Conservation (phyloP, 257 asterid genomes). For the Mentha longifolia region DNA sequence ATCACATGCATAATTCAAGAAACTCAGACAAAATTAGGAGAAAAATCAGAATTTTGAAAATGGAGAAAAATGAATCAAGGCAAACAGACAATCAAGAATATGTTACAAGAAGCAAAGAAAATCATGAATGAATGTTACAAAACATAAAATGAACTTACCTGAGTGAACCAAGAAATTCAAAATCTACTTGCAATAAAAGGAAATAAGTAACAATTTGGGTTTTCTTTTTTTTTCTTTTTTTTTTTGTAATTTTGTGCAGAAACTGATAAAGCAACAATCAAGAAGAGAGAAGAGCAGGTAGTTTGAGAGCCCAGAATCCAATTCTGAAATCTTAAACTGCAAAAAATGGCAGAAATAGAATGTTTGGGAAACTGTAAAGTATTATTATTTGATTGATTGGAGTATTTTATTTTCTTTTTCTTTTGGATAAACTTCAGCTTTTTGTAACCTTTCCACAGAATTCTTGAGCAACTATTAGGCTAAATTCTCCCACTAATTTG, state of each 20-base stretch:
- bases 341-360: slow-evolving; percentile 14
- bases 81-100: not conserved
- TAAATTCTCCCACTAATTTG: not conserved
- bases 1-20: slow-evolving; percentile 15
- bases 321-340: slow-evolving; percentile 23
- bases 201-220: not conserved
- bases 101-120: not conserved
- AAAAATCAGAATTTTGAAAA: not conserved
- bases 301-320: slow-evolving; percentile 22
- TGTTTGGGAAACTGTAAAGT: slow-evolving; percentile 5
- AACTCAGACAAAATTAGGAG: not conserved
- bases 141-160: slow-evolving; percentile 28
- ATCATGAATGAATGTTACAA: not conserved
- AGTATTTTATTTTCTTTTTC: not conserved
- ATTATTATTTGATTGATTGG: slow-evolving; percentile 24
- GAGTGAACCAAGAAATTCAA: slow-evolving; percentile 26
- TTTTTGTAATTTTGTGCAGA: not conserved
- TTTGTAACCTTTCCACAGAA: not conserved
- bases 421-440: slow-evolving; percentile 31
- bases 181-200: not conserved
- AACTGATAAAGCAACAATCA: not conserved
- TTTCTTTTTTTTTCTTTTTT: too few relatives aligned
- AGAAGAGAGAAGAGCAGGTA: not conserved
- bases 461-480: too few relatives aligned
- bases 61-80: slow-evolving; percentile 5